These are phyloP conservation scores for Eimeria falciformis DNA, from an alignment of 169 alveolate genomes.

Conservation along the genomic window DNA sequence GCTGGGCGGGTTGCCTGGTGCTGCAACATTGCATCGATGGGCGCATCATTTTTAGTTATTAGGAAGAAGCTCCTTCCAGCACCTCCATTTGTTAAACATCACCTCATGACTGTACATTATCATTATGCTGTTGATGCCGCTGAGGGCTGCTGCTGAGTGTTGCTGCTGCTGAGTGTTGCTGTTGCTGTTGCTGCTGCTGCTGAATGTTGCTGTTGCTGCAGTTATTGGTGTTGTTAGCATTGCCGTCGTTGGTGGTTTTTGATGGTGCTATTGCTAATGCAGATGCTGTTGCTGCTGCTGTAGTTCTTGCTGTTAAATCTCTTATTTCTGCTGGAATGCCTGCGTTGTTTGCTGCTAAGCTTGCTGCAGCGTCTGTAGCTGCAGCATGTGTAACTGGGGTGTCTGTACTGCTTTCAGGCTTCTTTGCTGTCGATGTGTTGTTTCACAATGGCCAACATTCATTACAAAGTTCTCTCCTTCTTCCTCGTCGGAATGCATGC, in stretches of 20 bases:
- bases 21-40: not conserved
- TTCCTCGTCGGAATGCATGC: not conserved
- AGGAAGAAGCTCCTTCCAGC: not conserved
- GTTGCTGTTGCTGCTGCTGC: not conserved
- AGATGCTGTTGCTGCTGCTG: not conserved
- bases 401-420: not conserved
- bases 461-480: conserved; percentile 10
- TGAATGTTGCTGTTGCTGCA: not conserved
- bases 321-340: not conserved
- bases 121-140: not conserved
- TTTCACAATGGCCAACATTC: not conserved
- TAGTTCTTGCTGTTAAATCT: not conserved
- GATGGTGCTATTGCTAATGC: not conserved
- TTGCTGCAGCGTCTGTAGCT: not conserved
- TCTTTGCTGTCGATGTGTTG: not conserved
- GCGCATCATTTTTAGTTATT: not conserved
- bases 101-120: conserved; percentile 23
- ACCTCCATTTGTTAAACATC: conserved; percentile 9
- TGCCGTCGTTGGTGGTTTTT: not conserved
- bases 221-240: no score
- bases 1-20: not conserved
- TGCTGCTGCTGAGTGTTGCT: not conserved
- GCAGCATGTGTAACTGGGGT: not conserved
- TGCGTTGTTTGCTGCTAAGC: not conserved
- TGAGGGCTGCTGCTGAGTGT: not conserved